These are phyloP conservation scores for Candida tropicalis DNA, from an alignment of 1,139 yeast genomes.

Conservation along the genomic window DNA sequence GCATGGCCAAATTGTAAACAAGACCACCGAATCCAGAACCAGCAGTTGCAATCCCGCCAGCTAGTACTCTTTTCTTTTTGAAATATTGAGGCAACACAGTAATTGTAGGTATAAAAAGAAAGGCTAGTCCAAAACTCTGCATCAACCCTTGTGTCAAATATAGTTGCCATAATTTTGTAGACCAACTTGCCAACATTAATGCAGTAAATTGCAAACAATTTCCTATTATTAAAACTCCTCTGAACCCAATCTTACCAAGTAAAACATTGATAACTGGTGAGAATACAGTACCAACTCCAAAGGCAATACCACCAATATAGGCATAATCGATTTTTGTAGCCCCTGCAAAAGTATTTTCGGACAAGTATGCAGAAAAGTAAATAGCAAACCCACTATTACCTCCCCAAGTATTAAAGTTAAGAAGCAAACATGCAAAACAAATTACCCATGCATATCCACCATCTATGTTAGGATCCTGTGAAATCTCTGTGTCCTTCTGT, in stretches of 20 bases:
- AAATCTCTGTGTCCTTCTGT: neutral
- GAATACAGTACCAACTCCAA: constrained; percentile 38
- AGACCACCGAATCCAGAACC: constrained; percentile 71
- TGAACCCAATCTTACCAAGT: constrained; percentile 44
- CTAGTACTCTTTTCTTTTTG: constrained; percentile 54
- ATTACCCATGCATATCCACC: constrained; percentile 55
- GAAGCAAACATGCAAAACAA: constrained; percentile 41
- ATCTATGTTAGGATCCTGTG: constrained; percentile 25
- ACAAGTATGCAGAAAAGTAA: constrained; percentile 49
- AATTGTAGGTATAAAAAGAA: constrained; percentile 45
- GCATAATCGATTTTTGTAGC: constrained; percentile 47
- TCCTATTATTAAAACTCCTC: constrained; percentile 41
- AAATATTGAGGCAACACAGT: constrained; percentile 57
- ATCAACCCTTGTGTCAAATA: constrained; percentile 55
- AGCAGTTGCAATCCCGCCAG: constrained; percentile 57
- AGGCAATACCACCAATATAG: constrained; percentile 41
- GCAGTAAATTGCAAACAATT: constrained; percentile 54
- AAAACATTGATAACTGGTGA: constrained; percentile 44
- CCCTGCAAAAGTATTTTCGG: constrained; percentile 36
- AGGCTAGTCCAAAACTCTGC: constrained; percentile 52
- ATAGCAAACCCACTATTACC: constrained; percentile 57
- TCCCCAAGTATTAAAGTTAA: constrained; percentile 55
- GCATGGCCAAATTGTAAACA: constrained; percentile 41
- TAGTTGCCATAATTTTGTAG: constrained; percentile 53
- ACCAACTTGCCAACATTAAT: constrained; percentile 55